phyloP scores from a whole-genome alignment of 331 rosid species.

The Acacia pycnantha region DNA sequence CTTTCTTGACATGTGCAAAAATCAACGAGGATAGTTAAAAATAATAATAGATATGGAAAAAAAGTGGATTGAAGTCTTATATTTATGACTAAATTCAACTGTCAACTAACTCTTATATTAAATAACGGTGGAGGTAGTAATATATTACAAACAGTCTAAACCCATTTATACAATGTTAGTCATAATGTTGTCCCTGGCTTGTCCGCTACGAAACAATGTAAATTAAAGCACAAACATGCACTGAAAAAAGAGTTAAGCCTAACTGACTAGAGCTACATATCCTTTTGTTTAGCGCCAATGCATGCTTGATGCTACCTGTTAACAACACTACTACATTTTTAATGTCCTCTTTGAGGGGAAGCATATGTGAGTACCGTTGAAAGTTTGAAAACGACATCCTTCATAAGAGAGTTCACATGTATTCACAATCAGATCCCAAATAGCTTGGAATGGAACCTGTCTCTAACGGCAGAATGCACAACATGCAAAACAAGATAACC shows the following conservation, averaged over 20 bases:
- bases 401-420: neutral
- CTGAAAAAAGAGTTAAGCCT: neutral
- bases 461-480: slow-evolving; percentile 44
- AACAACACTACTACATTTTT: neutral
- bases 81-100: too few relatives aligned
- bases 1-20: too few relatives aligned
- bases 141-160: neutral
- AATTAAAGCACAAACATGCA: neutral
- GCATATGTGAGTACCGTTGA: too few relatives aligned
- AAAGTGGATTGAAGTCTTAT: too few relatives aligned
- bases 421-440: neutral
- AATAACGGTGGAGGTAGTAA: too few relatives aligned
- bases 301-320: slow-evolving; percentile 15
- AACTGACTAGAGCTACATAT: slow-evolving; percentile 23
- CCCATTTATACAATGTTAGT: neutral
- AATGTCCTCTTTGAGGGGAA: too few relatives aligned
- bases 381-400: too few relatives aligned
- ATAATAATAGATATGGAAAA: fast-evolving
- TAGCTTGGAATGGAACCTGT: neutral
- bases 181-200: slow-evolving; percentile 13
- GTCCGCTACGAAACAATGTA: slow-evolving; percentile 22
- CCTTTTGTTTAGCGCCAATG: neutral
- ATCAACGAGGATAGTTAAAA: too few relatives aligned
- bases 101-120: too few relatives aligned
- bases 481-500: slow-evolving; percentile 65